A percentile compares a stretch with the other conserved stretches of the same genome.
phyloP scores from a whole-genome alignment of 2,329 filamentous ascomycete species.

The Fusarium mexicanum region DNA sequence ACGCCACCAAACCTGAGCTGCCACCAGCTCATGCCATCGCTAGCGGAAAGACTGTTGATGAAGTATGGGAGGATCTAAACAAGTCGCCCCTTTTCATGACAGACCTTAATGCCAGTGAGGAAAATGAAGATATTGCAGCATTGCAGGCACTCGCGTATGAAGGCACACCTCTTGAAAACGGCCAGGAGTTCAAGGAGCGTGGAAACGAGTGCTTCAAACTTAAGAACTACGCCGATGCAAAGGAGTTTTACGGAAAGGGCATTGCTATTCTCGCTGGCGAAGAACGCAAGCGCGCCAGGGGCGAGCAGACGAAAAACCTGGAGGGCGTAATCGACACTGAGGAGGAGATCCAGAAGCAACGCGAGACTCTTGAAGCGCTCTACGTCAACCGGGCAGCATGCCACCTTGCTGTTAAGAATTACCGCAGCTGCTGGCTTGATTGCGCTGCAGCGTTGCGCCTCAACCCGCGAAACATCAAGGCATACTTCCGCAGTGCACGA shows the following conservation, averaged over 20 bases:
- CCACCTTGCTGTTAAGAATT: constrained; percentile 89
- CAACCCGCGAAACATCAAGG: constrained; percentile 86
- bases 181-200: constrained; percentile 85
- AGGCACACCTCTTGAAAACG: constrained; percentile 86
- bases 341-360: constrained; percentile 69
- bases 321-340: constrained; percentile 52
- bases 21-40: constrained; percentile 56
- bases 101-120: constrained; percentile 83
- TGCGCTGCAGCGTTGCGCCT: constrained; percentile 81
- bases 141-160: constrained; percentile 92
- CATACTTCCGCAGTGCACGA: constrained; percentile 83
- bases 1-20: constrained; percentile 54
- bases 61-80: constrained; percentile 67
- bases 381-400: constrained; percentile 90
- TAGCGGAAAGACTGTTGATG: constrained; percentile 61
- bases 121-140: constrained; percentile 86
- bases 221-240: constrained; percentile 81
- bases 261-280: constrained; percentile 75
- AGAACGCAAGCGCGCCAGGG: constrained; percentile 63
- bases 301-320: constrained; percentile 45
- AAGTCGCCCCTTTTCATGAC: constrained; percentile 94
- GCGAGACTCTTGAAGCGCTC: constrained; percentile 75
- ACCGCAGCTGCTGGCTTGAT: constrained; percentile 85
- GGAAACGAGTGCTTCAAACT: constrained; percentile 88
- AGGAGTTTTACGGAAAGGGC: constrained; percentile 93